These are phyloP conservation scores for Lepiota subincarnata DNA, from an alignment of 768 basidiomycete species.

Conservation along the genomic window DNA sequence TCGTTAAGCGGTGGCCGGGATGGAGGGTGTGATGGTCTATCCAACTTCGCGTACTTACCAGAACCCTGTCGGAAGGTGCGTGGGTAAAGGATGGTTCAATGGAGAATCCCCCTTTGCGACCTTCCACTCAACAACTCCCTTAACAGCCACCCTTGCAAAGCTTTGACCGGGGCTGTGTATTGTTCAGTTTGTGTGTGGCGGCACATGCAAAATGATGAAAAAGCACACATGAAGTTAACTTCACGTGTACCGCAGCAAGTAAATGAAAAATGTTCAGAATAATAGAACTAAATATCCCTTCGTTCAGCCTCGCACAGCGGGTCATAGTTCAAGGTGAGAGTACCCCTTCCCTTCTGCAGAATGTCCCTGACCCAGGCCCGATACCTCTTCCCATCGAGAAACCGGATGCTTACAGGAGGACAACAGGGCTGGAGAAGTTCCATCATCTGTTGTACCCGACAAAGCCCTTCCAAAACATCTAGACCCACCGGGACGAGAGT, in stretches of 20 bases:
- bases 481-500: background rate
- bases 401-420: background rate
- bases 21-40: background rate
- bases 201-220: background rate
- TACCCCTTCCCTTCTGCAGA: background rate
- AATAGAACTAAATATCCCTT: background rate
- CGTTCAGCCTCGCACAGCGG: background rate
- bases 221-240: background rate
- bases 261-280: background rate
- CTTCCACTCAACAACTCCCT: background rate
- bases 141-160: background rate
- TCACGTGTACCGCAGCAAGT: background rate
- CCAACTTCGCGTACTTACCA: background rate
- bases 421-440: background rate
- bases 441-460: background rate
- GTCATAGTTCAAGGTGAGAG: background rate
- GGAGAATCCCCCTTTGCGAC: conserved; percentile 4
- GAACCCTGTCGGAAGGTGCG: background rate
- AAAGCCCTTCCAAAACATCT: background rate
- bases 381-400: background rate
- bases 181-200: background rate
- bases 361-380: background rate
- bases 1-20: background rate
- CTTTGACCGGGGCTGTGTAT: background rate
- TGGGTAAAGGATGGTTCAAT: conserved; percentile 9